Percentiles rank a stretch among this genome's conserved stretches.
These are phyloP conservation scores for Microdochium paspali DNA, from an alignment of 2,329 filamentous ascomycete genomes.

Conservation along the genomic window DNA sequence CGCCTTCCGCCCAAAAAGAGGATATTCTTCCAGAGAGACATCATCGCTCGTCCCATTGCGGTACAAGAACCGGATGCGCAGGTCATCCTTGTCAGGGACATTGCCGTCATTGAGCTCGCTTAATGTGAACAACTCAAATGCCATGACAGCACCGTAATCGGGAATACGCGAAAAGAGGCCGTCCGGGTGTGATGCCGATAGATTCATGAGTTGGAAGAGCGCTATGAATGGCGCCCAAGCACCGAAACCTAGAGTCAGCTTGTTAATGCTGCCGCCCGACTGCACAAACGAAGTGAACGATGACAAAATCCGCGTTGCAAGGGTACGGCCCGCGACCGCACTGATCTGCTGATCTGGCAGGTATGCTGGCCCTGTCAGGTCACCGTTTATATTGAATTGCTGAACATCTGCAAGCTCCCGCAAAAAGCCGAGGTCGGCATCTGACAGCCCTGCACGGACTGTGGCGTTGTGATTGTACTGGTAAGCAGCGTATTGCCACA, in stretches of 20 bases:
- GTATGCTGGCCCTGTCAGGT: constrained; percentile 47
- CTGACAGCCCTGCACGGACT: constrained; percentile 25
- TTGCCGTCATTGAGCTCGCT: not conserved
- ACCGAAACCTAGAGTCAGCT: constrained; percentile 44
- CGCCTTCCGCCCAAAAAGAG: constrained; percentile 29
- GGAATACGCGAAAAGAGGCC: constrained; percentile 41
- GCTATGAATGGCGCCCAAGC: constrained; percentile 44
- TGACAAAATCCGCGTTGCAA: constrained; percentile 33
- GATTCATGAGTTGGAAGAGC: constrained; percentile 40
- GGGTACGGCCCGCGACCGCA: constrained; percentile 42
- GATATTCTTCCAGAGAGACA: constrained; percentile 23
- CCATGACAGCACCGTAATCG: constrained; percentile 64
- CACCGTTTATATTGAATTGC: constrained; percentile 46
- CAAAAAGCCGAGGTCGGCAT: constrained; percentile 41
- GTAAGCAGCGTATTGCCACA: constrained; percentile 49
- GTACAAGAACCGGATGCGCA: constrained; percentile 49
- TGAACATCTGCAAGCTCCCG: constrained; percentile 56
- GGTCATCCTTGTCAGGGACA: constrained; percentile 20
- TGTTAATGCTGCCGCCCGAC: constrained; percentile 26
- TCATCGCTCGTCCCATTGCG: constrained; percentile 32
- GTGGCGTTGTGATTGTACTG: constrained; percentile 40
- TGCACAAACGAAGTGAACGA: constrained; percentile 33
- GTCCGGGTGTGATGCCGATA: constrained; percentile 38
- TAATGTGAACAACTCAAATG: constrained; percentile 50
- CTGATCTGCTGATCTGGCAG: constrained; percentile 18